Evolutionary conservation across 2,329 filamentous ascomycete genomes (phyloP).

Genomic region (Neonectria punicea): DNA sequence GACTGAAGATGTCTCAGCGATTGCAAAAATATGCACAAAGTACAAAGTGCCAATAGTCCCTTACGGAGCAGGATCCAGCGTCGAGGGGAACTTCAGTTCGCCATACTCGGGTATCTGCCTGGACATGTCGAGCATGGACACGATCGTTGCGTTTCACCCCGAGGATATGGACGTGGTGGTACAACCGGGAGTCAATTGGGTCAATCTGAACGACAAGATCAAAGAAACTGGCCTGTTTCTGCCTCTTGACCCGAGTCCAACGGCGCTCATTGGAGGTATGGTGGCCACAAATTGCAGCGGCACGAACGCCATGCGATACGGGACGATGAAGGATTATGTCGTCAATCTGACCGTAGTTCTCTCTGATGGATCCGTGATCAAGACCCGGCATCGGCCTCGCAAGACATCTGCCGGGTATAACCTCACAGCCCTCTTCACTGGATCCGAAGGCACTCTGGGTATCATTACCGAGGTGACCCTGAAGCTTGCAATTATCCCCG

Average conservation of each 20-base stretch:
- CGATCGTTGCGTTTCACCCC: constrained; percentile 74
- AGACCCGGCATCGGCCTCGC: constrained; percentile 79
- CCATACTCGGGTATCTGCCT: constrained; percentile 80
- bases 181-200: constrained; percentile 82
- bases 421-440: constrained; percentile 81
- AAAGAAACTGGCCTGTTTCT: constrained; percentile 79
- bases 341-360: constrained; percentile 83
- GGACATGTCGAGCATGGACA: constrained; percentile 80
- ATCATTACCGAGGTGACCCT: constrained; percentile 82
- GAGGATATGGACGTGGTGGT: constrained; percentile 75
- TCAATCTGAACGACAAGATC: constrained; percentile 78
- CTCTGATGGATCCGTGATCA: constrained; percentile 83
- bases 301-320: constrained; percentile 86
- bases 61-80: constrained; percentile 75
- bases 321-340: constrained; percentile 91
- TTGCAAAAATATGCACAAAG: constrained; percentile 73
- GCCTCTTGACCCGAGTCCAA: constrained; percentile 84
- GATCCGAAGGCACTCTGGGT: constrained; percentile 84
- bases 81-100: constrained; percentile 82
- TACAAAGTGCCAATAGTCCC: constrained; percentile 25
- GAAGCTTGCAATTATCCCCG: constrained; percentile 78
- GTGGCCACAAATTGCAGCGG: constrained; percentile 74
- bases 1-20: constrained; percentile 76
- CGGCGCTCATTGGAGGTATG: constrained; percentile 87
- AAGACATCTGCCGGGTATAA: constrained; percentile 88